Evolutionary conservation across 495 filamentous ascomycete genomes (phyloP), one percentile per base, ranked within the genome.

Genomic region (Trichocladium uniseriatum): DNA sequence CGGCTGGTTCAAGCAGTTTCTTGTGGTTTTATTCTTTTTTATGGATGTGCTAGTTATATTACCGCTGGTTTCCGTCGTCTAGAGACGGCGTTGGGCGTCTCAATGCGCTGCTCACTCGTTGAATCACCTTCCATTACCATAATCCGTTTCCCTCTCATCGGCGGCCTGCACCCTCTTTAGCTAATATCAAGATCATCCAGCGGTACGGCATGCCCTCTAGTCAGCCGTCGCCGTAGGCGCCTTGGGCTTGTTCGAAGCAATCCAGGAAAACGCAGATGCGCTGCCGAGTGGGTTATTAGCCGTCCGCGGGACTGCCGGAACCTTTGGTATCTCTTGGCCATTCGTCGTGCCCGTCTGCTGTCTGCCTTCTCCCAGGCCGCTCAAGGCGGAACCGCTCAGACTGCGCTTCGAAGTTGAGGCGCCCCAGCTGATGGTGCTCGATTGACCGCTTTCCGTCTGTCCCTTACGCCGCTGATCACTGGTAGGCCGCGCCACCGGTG

Each of bases 241-340:
- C 55, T 65, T 71, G 10, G 66, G 52, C 61, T 71, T 69, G 38
- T 43, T 55, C 34, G 63, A 48, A 24, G 60, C 71, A 67, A 96
- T 80, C 89, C 90, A 98, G n/a, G 84, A 78, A 71, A 98, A 98
- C 13, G 92, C 92, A 20, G 88, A 91, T n/a, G 86, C 92, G 31
- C 86, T 83, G 10, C 92, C 92, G 34, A 96, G 74, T 3, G 92
- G 90, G 62, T 96, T 96, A 19, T 81, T 64, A 31, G 68, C 66
- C 8, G 73, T 67, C 55, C 69, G 63, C 38, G 70, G 67, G 38
- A 60, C 44, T 34, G 63, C 49, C 38, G 55, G 55, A 49, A 61
- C 28, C 20, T 41, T 68, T 45, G 61, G 57, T 61, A 65, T 22
- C n/a, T 61, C 53, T 24, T 24, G 43, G 9, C 43, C 13, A 9